Evolutionary conservation across 2,329 filamentous ascomycete species (phyloP), one percentile per base, ranked within the genome.

Genomic region (Botrytis elliptica): DNA sequence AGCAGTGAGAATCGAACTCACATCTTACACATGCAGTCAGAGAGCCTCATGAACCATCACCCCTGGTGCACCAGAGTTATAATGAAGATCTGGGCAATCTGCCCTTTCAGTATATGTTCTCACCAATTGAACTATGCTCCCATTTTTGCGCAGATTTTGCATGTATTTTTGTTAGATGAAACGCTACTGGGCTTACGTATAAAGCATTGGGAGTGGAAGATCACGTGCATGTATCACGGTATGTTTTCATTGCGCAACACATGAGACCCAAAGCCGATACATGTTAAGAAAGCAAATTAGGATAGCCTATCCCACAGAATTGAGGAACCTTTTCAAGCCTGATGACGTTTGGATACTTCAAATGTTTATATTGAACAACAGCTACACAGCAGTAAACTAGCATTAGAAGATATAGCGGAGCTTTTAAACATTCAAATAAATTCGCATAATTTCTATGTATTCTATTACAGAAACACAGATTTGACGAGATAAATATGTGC

Each of bases 351-450:
- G 14, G n/a, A 57, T 57, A 57, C 14, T 16, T 57, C 1, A 29
- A 55, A 29, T 9, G 3, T 3, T 18, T 29, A 18, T 16, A 33
- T 18, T 29, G 6, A 57, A 29, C 1, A 29, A 16, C 12, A 7
- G 12, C 6, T 1, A 18, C 5, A 29, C 22, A 52, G 22, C n/a
- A 57, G 9, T 57, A 8, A 33, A 0, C 6, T 9, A 57, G 6
- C 14, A 16, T 29, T 29, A 33, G n/a, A 29, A 0, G 0, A 18
- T 29, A 18, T 8, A 18, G 14, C 7, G 3, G n/a, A 18, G 14
- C 16, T 57, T 29, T 0, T 3, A 57, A 29, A 18, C 0, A 8
- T 8, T 33, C n/a, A 29, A 29, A 18, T 3, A 57, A 57, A 29
- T 1, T 57, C 7, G 18, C n/a, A 29, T 33, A 7, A 5, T 29